Evolutionary conservation across 805 yeast species (phyloP).

Genomic region (Saccharomyces eubayanus): DNA sequence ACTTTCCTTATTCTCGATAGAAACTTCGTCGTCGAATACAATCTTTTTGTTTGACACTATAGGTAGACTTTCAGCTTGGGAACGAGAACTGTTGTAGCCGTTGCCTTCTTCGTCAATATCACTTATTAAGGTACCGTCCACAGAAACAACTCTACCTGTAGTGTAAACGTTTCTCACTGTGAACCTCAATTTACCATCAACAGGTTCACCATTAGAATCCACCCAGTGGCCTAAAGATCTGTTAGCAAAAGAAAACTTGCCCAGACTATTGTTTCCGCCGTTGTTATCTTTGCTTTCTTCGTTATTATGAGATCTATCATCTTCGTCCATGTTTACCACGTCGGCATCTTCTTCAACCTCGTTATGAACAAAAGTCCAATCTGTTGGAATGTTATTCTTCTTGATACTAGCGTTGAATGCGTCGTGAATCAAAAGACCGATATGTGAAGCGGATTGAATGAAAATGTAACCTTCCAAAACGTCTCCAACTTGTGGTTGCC

Average conservation of each 20-base stretch:
- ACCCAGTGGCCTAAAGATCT: constrained; percentile 81
- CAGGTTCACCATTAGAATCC: constrained; percentile 60
- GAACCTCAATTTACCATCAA: constrained; percentile 79
- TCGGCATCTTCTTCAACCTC: constrained; percentile 46
- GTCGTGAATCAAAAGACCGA: constrained; percentile 84
- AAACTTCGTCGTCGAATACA: constrained; percentile 41
- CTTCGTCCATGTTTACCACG: constrained; percentile 16
- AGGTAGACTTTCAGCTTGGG: constrained; percentile 47
- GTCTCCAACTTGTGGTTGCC: constrained; percentile 91
- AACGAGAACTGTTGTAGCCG: constrained; percentile 19
- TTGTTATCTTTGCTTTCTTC: constrained; percentile 7
- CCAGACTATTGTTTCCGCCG: constrained; percentile 13
- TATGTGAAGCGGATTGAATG: constrained; percentile 91
- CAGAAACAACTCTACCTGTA: constrained; percentile 73
- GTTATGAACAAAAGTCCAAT: constrained; percentile 78
- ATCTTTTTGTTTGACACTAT: constrained; percentile 42
- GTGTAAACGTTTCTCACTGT: constrained; percentile 63
- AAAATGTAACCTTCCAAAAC: constrained; percentile 76
- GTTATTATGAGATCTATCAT: constrained; percentile 8
- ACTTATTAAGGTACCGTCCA: constrained; percentile 73
- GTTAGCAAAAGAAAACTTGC: constrained; percentile 17
- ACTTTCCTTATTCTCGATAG: constrained; percentile 30
- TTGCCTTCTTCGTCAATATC: constrained; percentile 10
- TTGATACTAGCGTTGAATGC: constrained; percentile 91
- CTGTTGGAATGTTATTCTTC: constrained; percentile 72